phyloP scores from a whole-genome alignment of 495 filamentous ascomycete species.

The Trichoderma erinaceum region DNA sequence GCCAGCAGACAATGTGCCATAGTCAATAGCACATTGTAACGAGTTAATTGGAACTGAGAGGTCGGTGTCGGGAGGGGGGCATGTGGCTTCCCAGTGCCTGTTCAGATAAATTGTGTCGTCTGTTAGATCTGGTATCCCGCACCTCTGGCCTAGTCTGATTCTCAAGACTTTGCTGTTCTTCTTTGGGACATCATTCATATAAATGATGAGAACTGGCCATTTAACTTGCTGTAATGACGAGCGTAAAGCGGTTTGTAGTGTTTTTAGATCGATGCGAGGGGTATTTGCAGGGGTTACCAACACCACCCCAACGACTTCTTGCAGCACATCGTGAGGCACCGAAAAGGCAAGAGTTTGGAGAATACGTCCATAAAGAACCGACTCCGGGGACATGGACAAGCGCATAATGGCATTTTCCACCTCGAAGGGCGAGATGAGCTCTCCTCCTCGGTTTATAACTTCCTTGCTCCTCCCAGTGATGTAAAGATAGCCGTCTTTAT shows the following conservation, averaged over 20 bases:
- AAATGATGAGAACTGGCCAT: slow-evolving; percentile 36
- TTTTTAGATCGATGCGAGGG: slow-evolving; percentile 30
- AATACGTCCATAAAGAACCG: slow-evolving; percentile 30
- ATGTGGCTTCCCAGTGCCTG: slow-evolving; percentile 32
- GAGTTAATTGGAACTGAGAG: slow-evolving; percentile 25
- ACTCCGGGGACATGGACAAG: slow-evolving; percentile 26
- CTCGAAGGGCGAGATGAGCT: slow-evolving; percentile 49
- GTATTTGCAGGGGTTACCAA: slow-evolving; percentile 30
- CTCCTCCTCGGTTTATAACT: slow-evolving; percentile 53
- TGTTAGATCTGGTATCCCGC: slow-evolving; percentile 26
- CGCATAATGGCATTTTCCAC: slow-evolving; percentile 31
- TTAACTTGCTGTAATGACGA: slow-evolving; percentile 34
- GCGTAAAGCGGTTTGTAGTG: slow-evolving; percentile 27
- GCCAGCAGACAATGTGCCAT: not conserved
- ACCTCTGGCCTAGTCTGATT: slow-evolving; percentile 34
- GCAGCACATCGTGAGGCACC: slow-evolving; percentile 35
- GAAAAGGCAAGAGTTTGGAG: slow-evolving; percentile 39
- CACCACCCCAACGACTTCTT: slow-evolving; percentile 40
- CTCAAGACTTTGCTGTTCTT: slow-evolving; percentile 42
- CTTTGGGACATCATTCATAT: slow-evolving; percentile 39
- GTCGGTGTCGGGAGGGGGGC: slow-evolving; percentile 32
- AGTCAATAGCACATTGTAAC: slow-evolving; percentile 19
- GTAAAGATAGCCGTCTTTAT: slow-evolving; percentile 48
- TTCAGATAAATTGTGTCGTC: slow-evolving; percentile 23
- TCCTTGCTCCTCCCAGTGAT: slow-evolving; percentile 55